Evolutionary conservation across 768 basidiomycete genomes (phyloP), one percentile per base, ranked within the genome.

Genomic region (Suillus decipiens): DNA sequence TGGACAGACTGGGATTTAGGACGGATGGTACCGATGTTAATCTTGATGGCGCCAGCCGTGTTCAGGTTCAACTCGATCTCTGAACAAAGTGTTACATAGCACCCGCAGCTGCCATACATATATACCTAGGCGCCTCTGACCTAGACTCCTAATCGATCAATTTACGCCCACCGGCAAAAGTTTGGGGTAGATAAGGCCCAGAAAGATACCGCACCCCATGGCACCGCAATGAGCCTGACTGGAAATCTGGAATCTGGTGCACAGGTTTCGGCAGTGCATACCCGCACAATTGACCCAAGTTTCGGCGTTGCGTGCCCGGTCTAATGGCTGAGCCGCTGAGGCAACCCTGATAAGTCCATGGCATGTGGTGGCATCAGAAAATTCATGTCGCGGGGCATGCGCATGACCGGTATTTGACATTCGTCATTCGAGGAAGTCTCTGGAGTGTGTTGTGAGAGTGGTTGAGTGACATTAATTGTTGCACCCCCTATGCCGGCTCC

Each of bases 111-210:
- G 34, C 34, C 6, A 28, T 28, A 34, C 34, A 7, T 34, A 9
- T 34, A 9, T 9, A 34, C 34, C 9, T 34, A 39, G 1, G 37
- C 28, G 28, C 28, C 28, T 28, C 28, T 28, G 28, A 28, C 37
- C 37, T 39, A 39, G 37, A 39, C 12, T 43, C 42, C n/a, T n/a
- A n/a, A 45, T 45, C 22, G 45, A 47, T 47, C 43, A 5, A 45
- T 42, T 19, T 28, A 48, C 47, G 47, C 24, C 47, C 47, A 50
- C 48, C 15, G 48, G 12, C 14, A 48, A 24, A 28, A 17, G 48
- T 50, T 50, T 50, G 48, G 48, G 48, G 48, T 50, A 50, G 48
- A 50, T 50, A 50, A 50, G 48, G 48, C 6, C 47, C 45, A 14
- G 45, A 42, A 19, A 15, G 17, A 41, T 15, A 41, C 28, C 22